Conservation (phyloP, 2,329 filamentous ascomycete species). For the Exophiala xenobiotica region DNA sequence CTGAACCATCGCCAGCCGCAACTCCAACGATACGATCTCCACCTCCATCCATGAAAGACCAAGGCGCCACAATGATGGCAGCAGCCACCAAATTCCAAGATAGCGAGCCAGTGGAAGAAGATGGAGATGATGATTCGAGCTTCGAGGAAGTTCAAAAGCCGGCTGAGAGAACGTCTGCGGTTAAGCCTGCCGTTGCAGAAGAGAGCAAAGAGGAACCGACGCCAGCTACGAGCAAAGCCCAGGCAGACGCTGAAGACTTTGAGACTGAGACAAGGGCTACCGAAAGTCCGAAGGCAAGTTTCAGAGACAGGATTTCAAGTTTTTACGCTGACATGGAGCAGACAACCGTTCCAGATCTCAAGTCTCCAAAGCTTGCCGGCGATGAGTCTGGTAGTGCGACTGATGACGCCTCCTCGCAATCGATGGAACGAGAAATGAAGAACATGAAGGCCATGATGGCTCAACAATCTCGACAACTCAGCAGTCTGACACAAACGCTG, state of each 20-base stretch:
- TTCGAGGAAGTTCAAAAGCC: constrained; percentile 86
- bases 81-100: constrained; percentile 87
- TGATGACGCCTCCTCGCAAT: constrained; percentile 5
- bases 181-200: constrained; percentile 22
- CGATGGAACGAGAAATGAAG: constrained; percentile 29
- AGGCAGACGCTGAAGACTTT: constrained; percentile 13
- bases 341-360: constrained; percentile 13
- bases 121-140: constrained; percentile 68
- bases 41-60: constrained; percentile 73
- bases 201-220: constrained; percentile 17
- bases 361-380: neutral
- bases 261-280: constrained; percentile 8
- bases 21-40: constrained; percentile 46
- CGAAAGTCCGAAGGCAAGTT: constrained; percentile 14
- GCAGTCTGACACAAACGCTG: constrained; percentile 27
- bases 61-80: constrained; percentile 80
- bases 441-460: constrained; percentile 32
- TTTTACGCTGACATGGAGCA: constrained; percentile 5
- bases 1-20: constrained; percentile 33
- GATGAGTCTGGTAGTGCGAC: constrained; percentile 8
- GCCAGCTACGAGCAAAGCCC: constrained; percentile 15
- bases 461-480: constrained; percentile 31
- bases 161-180: constrained; percentile 46
- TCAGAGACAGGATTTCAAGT: neutral
- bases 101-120: constrained; percentile 61